Evolutionary conservation across 2,329 filamentous ascomycete species (phyloP).

Genomic region (Fusarium tjaetaba): DNA sequence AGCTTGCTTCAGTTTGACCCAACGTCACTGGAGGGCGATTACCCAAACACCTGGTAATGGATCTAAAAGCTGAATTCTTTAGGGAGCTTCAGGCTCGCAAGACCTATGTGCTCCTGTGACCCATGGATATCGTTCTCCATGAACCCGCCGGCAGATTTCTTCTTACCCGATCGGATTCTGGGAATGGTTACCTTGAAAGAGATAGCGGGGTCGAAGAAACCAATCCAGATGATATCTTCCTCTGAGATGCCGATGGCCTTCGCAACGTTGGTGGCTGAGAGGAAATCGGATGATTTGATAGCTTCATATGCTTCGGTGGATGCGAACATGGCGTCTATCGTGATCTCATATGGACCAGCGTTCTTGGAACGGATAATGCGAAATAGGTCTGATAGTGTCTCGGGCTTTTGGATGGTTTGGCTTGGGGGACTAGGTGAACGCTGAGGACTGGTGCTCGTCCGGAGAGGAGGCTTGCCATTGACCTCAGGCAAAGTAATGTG

Average conservation of each 20-base stretch:
- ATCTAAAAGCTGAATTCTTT: neutral
- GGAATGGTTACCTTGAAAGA: constrained; percentile 54
- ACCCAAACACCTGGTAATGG: neutral
- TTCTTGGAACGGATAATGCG: constrained; percentile 61
- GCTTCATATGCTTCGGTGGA: constrained; percentile 45
- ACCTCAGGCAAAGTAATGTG: neutral
- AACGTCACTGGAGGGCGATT: neutral
- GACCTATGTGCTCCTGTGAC: constrained; percentile 34
- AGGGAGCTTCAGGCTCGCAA: constrained; percentile 21
- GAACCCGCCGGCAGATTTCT: constrained; percentile 30
- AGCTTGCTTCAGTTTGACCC: constrained; percentile 22
- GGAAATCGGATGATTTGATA: constrained; percentile 16
- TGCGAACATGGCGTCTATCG: constrained; percentile 61
- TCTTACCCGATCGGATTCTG: constrained; percentile 12
- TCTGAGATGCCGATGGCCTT: constrained; percentile 38
- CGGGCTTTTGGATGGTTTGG: neutral
- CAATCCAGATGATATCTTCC: constrained; percentile 50
- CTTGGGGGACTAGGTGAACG: rapidly evolving
- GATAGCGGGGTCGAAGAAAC: constrained; percentile 57
- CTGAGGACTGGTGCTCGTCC: neutral
- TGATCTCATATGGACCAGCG: constrained; percentile 56
- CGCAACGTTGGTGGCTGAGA: constrained; percentile 18
- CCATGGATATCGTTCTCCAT: constrained; percentile 41
- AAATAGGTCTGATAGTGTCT: constrained; percentile 48
- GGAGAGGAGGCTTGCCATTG: neutral